Conservation (phyloP, 2,329 filamentous ascomycete genomes). For the Xylariaceae sp. region DNA sequence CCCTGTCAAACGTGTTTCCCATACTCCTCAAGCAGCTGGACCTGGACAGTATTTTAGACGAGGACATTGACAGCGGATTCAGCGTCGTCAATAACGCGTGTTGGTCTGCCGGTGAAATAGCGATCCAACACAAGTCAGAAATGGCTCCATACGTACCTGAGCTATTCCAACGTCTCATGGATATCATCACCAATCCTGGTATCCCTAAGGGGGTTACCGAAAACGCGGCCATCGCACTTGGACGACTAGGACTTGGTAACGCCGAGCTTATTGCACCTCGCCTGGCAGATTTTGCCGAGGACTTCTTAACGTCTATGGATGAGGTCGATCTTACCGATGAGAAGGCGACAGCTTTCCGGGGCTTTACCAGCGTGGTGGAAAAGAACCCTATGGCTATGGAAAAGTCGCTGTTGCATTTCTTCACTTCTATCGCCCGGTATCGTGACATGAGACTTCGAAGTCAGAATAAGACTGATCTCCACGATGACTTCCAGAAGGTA, state of each 20-base stretch:
- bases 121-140: constrained; percentile 69
- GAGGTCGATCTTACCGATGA: constrained; percentile 87
- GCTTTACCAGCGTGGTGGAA: constrained; percentile 80
- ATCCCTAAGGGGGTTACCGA: constrained; percentile 85
- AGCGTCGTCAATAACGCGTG: constrained; percentile 97
- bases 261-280: constrained; percentile 73
- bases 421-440: constrained; percentile 77
- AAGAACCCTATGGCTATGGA: constrained; percentile 92
- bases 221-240: constrained; percentile 90
- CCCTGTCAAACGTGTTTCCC: constrained; percentile 69
- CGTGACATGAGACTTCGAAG: constrained; percentile 58
- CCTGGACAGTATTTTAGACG: constrained; percentile 68
- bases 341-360: constrained; percentile 89
- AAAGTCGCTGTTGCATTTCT: constrained; percentile 75
- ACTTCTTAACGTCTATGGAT: constrained; percentile 77
- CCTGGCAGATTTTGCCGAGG: constrained; percentile 72
- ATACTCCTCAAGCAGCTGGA: constrained; percentile 86
- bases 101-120: constrained; percentile 93
- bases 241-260: constrained; percentile 78
- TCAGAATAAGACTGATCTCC: constrained; percentile 60
- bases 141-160: constrained; percentile 75
- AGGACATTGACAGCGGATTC: constrained; percentile 79
- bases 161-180: constrained; percentile 70
- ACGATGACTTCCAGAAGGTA: constrained; percentile 73
- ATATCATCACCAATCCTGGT: constrained; percentile 79